These are phyloP conservation scores for Alternaria sp. DNA, from an alignment of 2,329 filamentous ascomycete species.

Conservation along the genomic window DNA sequence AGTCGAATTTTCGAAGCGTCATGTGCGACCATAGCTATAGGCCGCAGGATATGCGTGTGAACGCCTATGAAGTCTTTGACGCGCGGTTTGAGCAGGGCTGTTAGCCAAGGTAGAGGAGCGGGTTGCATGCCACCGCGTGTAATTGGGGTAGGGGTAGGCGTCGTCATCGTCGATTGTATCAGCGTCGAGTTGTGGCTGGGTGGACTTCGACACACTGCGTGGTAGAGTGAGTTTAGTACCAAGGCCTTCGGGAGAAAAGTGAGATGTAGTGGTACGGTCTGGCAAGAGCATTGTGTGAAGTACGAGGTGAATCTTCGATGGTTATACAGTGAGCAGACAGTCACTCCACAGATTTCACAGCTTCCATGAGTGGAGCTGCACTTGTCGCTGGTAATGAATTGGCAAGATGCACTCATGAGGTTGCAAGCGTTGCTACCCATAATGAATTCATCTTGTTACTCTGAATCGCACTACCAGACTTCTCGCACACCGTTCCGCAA, in stretches of 20 bases:
- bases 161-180: not conserved
- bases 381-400: not conserved
- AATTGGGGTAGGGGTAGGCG: fast-evolving
- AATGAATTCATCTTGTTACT: no score
- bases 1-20: not conserved
- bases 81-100: not conserved
- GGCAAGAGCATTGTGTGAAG: not conserved
- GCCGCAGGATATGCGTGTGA: not conserved
- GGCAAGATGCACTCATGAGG: not conserved
- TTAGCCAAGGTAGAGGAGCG: not conserved
- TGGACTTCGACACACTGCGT: not conserved
- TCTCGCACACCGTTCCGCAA: not conserved
- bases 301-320: fast-evolving
- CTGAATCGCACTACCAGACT: not conserved
- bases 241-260: not conserved
- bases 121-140: not conserved
- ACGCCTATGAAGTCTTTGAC: not conserved
- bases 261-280: not conserved
- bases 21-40: not conserved
- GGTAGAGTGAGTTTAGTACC: not conserved
- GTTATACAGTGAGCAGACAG: not conserved
- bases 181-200: not conserved
- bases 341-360: not conserved
- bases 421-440: not conserved
- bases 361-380: fast-evolving